Evolutionary conservation across 495 filamentous ascomycete species (phyloP).

Genomic region (Podospora sp.): DNA sequence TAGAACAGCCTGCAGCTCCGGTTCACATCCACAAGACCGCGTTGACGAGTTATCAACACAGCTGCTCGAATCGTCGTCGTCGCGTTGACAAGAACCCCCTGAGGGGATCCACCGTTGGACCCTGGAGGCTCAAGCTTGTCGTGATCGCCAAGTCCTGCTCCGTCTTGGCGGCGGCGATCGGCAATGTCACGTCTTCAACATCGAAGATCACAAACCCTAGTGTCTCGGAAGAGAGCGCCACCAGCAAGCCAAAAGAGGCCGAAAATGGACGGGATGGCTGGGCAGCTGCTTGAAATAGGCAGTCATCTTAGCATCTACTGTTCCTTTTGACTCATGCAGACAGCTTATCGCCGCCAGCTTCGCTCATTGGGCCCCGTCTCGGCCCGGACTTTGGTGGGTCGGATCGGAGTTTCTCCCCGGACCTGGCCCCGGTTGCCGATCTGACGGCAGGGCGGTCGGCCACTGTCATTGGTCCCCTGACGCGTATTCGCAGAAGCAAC

Average conservation of each 20-base stretch:
- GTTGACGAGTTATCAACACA: too few relatives aligned
- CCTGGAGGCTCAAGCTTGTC: background rate
- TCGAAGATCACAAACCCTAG: background rate
- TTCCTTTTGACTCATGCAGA: background rate
- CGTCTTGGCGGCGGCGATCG: background rate
- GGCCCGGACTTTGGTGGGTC: slow-evolving; percentile 22
- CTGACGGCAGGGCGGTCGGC: background rate
- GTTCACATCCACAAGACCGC: too few relatives aligned
- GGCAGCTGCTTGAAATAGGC: background rate
- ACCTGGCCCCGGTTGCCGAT: background rate
- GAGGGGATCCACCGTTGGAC: background rate
- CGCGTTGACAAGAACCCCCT: background rate
- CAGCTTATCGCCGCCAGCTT: background rate
- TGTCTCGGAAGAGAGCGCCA: background rate
- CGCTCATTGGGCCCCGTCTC: background rate
- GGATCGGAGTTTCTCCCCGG: slow-evolving; percentile 27
- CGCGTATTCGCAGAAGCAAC: background rate
- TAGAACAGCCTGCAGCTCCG: too few relatives aligned
- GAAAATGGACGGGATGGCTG: background rate
- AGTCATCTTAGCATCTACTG: background rate
- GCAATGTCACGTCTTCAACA: background rate
- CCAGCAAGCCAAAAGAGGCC: background rate
- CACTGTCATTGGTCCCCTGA: background rate
- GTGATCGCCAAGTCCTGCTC: background rate
- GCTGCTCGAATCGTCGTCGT: too few relatives aligned